Conservation (phyloP, 192 early-diverging fungal genomes). For the Linnemannia schmuckeri region DNA sequence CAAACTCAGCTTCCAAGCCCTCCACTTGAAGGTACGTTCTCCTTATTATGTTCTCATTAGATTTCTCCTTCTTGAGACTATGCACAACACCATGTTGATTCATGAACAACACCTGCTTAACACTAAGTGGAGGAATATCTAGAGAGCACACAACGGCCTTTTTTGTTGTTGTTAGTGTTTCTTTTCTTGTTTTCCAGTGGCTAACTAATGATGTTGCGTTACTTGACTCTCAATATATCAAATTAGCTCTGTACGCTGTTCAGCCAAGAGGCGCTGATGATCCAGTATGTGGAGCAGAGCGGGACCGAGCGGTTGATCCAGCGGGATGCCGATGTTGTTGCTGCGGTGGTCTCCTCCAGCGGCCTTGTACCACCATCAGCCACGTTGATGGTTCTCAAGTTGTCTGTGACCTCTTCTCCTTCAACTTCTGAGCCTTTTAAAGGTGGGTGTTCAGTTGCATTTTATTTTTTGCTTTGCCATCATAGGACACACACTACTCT, state of each 20-base stretch:
- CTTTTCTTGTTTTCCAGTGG: neutral
- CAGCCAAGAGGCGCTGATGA: conserved; percentile 19
- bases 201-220: neutral
- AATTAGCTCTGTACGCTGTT: conserved; percentile 40
- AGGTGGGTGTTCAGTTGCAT: conserved; percentile 2
- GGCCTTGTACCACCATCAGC: conserved; percentile 9
- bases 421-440: neutral
- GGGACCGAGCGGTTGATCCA: conserved; percentile 11
- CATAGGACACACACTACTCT: neutral
- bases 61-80: neutral
- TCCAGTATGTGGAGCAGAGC: conserved; percentile 16
- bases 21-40: conserved; percentile 40
- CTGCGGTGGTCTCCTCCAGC: conserved; percentile 15
- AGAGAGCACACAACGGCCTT: neutral
- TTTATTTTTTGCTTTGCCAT: conserved; percentile 2
- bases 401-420: conserved; percentile 8
- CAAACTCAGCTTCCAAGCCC: conserved; percentile 15
- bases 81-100: neutral
- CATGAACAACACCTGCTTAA: neutral
- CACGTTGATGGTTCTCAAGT: conserved; percentile 24
- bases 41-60: neutral
- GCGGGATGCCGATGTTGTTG: conserved; percentile 31
- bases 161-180: neutral
- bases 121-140: neutral
- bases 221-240: neutral